Evolutionary conservation across 2,329 filamentous ascomycete species (phyloP), one percentile per base, ranked within the genome.

Genomic region (Chaetomium sp.): DNA sequence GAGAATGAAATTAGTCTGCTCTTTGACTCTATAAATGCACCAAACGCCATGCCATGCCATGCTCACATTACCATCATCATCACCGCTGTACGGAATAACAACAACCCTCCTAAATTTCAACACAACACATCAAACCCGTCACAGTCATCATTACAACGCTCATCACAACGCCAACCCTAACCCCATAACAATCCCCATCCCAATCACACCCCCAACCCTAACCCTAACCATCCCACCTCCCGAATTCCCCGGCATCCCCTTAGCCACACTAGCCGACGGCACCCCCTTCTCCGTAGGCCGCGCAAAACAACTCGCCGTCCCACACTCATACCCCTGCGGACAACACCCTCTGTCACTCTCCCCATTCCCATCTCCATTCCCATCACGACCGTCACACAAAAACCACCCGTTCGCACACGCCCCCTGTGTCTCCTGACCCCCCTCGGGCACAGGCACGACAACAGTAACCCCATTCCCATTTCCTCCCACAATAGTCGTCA

Each of bases 371-470:
- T n/a, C n/a, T n/a, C n/a, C n/a, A n/a, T n/a, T n/a, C n/a, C n/a
- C n/a, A n/a, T n/a, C n/a, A n/a, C n/a, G n/a, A n/a, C n/a, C n/a
- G n/a, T n/a, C n/a, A 76, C 84, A 80, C 79, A 96, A 61, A 61
- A 82, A 87, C 92, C 92, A 97, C 4, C 90, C 91, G 48, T 69
- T 75, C 0, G 91, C 89, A 67, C 92, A 97, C 0, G 74, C 78
- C 43, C 63, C 69, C 38, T 68, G 68, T 34, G 69, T 69, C 0
- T 32, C 19, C 3, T 12, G 8, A 10, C 71, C 67, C 7, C 75
- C 73, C 52, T 75, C 74, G 1, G 69, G 72, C 0, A 74, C 76
- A 1, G 84, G 85, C 12, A 89, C 82, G 0, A 86, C 84, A 34
- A 96, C 74, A 0, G 90, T 95, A 2, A 81, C 76, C 6, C 86